phyloP scores from a whole-genome alignment of 768 basidiomycete species.

The Brasilioporus rufonigricans region DNA sequence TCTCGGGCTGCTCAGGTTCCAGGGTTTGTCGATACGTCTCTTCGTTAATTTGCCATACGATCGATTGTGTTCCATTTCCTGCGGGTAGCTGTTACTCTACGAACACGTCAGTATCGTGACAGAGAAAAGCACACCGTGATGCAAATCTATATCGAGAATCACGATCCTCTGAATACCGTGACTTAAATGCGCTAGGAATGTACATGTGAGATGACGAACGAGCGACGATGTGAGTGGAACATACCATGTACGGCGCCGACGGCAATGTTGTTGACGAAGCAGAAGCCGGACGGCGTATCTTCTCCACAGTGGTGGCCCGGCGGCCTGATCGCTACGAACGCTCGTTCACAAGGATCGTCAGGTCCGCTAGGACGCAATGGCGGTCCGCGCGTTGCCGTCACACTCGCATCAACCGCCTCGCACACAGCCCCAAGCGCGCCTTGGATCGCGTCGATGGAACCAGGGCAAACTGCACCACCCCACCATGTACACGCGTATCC shows the following conservation, averaged over 20 bases:
- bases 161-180: constrained; percentile 77
- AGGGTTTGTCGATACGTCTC: constrained; percentile 73
- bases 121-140: constrained; percentile 21
- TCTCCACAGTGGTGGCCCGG: constrained; percentile 96
- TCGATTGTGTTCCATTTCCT: constrained; percentile 95
- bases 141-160: constrained; percentile 78
- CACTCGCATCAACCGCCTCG: constrained; percentile 78
- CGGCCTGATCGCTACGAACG: constrained; percentile 84
- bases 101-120: not conserved
- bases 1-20: constrained; percentile 40
- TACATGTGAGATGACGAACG: not conserved
- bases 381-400: constrained; percentile 28
- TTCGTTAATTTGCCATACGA: constrained; percentile 90
- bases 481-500: not conserved
- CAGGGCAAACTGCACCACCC: constrained; percentile 61
- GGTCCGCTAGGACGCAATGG: constrained; percentile 7
- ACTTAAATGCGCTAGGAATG: constrained; percentile 67
- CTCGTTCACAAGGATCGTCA: constrained; percentile 34
- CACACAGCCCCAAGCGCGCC: constrained; percentile 83
- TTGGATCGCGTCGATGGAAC: constrained; percentile 72
- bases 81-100: not conserved
- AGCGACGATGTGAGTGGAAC: constrained; percentile 7
- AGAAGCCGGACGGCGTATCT: constrained; percentile 87
- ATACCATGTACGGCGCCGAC: constrained; percentile 88
- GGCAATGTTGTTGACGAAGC: constrained; percentile 92